Base-by-base conservation (phyloP, 352 stramenopile species). In the Achlya hypogyna region DNA sequence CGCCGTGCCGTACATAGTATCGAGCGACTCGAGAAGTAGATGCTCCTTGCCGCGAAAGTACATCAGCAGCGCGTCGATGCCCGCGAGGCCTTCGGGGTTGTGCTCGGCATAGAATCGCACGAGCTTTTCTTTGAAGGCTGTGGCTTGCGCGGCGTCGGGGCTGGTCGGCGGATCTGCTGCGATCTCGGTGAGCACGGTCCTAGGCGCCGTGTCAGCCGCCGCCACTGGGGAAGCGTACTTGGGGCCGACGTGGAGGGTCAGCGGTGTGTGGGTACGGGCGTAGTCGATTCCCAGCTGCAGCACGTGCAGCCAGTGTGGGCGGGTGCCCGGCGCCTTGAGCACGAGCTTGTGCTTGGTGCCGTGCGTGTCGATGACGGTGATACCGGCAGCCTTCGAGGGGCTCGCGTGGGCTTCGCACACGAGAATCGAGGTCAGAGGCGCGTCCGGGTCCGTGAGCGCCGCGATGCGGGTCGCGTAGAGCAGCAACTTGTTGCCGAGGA, bases 1-100 rank as follows among this genome's bases (percentile, higher is more conserved):
- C 4, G 35, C 47, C 0, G 84, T 87, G 9, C 75, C 75, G 58
- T 91, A 88, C 31, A 92, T 84, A 6, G 76, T 76, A 65, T 92
- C 82, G 12, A 92, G 65, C 35, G 89, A 82, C 16, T 78, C 73
- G 0, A 91, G 53, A 0, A 92, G 69, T 1, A 78, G 72, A 16
- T 70, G 64, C 63, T 92, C 82, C 14, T 82, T 59, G 45, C 60
- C 60, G 43, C 51, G 45, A 60, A 67, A 67, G 29, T 67, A 49
- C 40, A 67, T 20, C 42, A 67, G 28, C 4, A 67, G 35, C 0
- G 60, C 60, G 22, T 67, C 60, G 4, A 67, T 28, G 20, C 47
- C 34, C 0, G 47, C 6, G 18, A 67, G 60, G 14, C 42, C 60
- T 14, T 67, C 60, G 32, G 60, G 60, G 20, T 67, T 67, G 51